These are phyloP conservation scores for Sugiyamaella sp. DNA, from an alignment of 1,139 yeast genomes.

Conservation along the genomic window DNA sequence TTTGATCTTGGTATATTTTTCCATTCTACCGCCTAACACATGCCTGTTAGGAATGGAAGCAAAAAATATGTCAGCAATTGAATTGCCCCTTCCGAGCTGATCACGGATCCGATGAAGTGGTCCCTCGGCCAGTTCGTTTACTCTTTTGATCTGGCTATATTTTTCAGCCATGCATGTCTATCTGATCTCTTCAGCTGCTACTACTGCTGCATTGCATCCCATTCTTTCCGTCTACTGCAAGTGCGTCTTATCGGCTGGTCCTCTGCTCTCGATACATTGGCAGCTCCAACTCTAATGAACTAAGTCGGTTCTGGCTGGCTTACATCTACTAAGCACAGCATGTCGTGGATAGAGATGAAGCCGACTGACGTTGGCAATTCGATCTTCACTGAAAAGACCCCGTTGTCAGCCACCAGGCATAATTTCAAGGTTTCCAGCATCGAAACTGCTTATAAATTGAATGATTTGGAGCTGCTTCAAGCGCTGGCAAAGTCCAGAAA, in stretches of 20 bases:
- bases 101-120: neutral
- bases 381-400: constrained; percentile 48
- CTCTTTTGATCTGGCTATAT: too few relatives aligned
- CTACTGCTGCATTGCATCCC: neutral
- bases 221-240: neutral
- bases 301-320: neutral
- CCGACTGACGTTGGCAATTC: constrained; percentile 53
- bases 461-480: constrained; percentile 38
- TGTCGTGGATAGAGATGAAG: constrained; percentile 55
- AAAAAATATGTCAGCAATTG: too few relatives aligned
- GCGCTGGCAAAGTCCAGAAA: constrained; percentile 51
- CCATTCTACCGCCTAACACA: constrained; percentile 12
- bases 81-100: too few relatives aligned
- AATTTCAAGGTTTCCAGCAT: constrained; percentile 47
- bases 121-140: too few relatives aligned
- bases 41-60: constrained; percentile 1
- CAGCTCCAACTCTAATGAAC: constrained; percentile 1
- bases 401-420: constrained; percentile 48
- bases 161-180: neutral
- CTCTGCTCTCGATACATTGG: neutral
- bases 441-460: constrained; percentile 44
- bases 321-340: neutral
- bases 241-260: neutral
- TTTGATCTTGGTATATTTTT: constrained; percentile 10
- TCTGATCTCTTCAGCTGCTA: neutral